These are phyloP conservation scores for Artemisia tridentata DNA, from an alignment of 129 eudicot genomes.

Conservation along the genomic window DNA sequence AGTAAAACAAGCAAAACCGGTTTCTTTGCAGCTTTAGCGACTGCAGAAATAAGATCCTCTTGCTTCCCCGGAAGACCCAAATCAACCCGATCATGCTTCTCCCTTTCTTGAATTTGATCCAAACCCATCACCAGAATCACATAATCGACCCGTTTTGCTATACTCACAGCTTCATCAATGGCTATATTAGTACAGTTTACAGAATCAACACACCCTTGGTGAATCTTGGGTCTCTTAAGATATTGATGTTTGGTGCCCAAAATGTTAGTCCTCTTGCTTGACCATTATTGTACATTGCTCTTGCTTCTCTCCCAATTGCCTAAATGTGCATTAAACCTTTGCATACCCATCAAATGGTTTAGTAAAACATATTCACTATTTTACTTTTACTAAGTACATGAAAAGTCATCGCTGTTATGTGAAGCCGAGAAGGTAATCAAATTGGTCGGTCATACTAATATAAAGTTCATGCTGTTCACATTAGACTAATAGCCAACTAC, in stretches of 20 bases:
- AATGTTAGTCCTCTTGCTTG: slow-evolving; percentile 73
- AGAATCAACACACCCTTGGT: slow-evolving; percentile 46
- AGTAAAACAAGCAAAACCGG: too few relatives aligned
- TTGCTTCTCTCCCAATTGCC: slow-evolving; percentile 76
- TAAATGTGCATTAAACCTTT: slow-evolving; percentile 4
- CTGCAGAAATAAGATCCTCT: slow-evolving; percentile 38
- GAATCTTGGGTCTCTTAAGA: slow-evolving; percentile 71
- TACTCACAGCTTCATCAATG: slow-evolving; percentile 34
- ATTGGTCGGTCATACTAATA: too few relatives aligned
- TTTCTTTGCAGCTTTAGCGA: slow-evolving; percentile 51
- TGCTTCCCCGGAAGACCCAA: slow-evolving; percentile 64
- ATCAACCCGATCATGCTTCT: slow-evolving; percentile 48
- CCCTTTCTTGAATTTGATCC: slow-evolving; percentile 58
- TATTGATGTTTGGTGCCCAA: slow-evolving; percentile 78
- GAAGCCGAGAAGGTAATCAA: too few relatives aligned
- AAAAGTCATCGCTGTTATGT: too few relatives aligned
- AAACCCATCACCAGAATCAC: slow-evolving; percentile 65
- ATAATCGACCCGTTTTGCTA: slow-evolving; percentile 46
- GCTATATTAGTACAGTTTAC: slow-evolving; percentile 48
- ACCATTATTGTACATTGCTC: slow-evolving; percentile 66
- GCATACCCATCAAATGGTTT: neutral
- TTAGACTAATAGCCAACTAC: too few relatives aligned
- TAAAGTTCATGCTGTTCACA: too few relatives aligned
- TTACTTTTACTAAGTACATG: too few relatives aligned
- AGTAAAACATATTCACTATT: too few relatives aligned